Conservation (phyloP, 176 grass and related monocot genomes). For the Phragmites australis region DNA sequence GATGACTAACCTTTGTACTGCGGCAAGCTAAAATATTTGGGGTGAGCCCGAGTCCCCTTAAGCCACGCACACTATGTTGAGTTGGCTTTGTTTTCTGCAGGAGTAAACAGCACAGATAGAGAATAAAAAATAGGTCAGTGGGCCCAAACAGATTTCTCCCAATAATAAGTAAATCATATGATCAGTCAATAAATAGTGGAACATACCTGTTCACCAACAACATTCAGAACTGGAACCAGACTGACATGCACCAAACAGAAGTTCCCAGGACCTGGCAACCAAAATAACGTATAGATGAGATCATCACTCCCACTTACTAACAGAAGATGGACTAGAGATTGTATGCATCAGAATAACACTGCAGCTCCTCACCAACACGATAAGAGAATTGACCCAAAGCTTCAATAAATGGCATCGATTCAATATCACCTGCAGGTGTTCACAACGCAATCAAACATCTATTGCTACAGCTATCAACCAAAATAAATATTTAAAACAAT, state of each 20-base stretch:
- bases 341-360: constrained; percentile 12
- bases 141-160: neutral
- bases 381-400: constrained; percentile 83
- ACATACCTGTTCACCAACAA: constrained; percentile 83
- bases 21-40: constrained; percentile 86
- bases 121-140: neutral
- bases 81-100: constrained; percentile 86
- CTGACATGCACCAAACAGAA: constrained; percentile 86
- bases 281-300: constrained; percentile 29
- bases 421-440: constrained; percentile 67
- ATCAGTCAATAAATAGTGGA: neutral
- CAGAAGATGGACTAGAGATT: constrained; percentile 9
- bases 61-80: constrained; percentile 75
- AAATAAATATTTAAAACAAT: constrained; percentile 2
- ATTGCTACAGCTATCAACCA: constrained; percentile 14
- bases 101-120: constrained; percentile 13
- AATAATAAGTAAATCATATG: neutral
- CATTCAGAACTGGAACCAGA: constrained; percentile 86
- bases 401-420: constrained; percentile 91
- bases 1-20: constrained; percentile 56
- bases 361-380: constrained; percentile 59
- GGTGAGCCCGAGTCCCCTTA: constrained; percentile 76
- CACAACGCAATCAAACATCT: constrained; percentile 43
- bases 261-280: constrained; percentile 64
- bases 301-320: neutral